Base-by-base conservation (phyloP, 176 grass and related monocot species). In the Raddia guianensis region DNA sequence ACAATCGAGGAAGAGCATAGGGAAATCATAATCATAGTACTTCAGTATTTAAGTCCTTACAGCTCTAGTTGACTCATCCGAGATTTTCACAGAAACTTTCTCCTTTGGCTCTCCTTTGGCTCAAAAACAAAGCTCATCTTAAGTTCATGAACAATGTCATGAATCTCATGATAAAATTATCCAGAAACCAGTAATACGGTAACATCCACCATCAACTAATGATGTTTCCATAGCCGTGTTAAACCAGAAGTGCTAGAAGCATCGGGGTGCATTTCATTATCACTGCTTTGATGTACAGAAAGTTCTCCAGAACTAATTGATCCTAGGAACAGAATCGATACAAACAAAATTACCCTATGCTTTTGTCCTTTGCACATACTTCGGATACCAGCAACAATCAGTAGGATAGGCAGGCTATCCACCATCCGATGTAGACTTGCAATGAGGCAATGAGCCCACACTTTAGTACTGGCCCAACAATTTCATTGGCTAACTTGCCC, bases 351-450 rank as follows among this genome's bases (percentile, higher is more conserved):
- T 0, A 40, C 4, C 37, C 40, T 56, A 65, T 33, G n/a, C 64
- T 76, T 0, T n/a, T 71, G 9, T n/a, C 58, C 46, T 74, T 15
- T 52, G 77, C 48, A 72, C 64, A 85, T 49, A 72, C 77, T 72
- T 89, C 48, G 9, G 77, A 76, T 56, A 81, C 42, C 56, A 72
- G 72, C 77, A 81, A 85, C 5, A 32, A 74, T 76, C 49, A 43
- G 58, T 54, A 56, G 50, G 62, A 62, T 66, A 63, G 27, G 54
- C 4, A 40, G 73, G 81, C 46, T 4, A 80, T 84, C 81, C 46
- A 75, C 69, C 61, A 73, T 74, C 19, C 69, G 76, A 88, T 74
- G 45, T 52, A 74, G 69, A 79, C 61, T 82, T 77, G 66, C 49
- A 6, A 9, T 66, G 47, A 63, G 47, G 66, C 49, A 6, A 9